Conservation (phyloP, 257 asterid species). For the Scutellaria minor region DNA sequence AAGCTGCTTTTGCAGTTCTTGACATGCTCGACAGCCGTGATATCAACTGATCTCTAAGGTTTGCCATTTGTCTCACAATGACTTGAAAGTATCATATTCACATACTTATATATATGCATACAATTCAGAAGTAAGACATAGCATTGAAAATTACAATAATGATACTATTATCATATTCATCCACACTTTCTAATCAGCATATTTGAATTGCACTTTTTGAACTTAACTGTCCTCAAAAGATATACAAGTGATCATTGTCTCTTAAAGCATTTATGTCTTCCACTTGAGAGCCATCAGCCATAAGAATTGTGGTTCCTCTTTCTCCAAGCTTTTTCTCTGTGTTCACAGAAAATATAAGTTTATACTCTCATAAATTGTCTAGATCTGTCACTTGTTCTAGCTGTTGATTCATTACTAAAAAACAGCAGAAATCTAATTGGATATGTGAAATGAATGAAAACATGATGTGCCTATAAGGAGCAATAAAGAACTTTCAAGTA, state of each 20-base stretch:
- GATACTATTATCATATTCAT: conserved; percentile 8
- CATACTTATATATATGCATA: conserved; percentile 25
- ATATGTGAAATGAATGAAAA: conserved; percentile 23
- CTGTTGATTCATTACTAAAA: conserved; percentile 22
- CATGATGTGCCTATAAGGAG: neutral
- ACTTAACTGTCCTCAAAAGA: conserved; percentile 46
- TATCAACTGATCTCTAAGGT: conserved; percentile 49
- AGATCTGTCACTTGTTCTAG: conserved; percentile 13
- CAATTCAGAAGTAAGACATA: conserved; percentile 24
- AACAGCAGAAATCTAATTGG: conserved; percentile 22
- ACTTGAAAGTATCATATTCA: conserved; percentile 28
- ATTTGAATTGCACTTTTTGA: conserved; percentile 26
- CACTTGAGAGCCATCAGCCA: conserved; percentile 73
- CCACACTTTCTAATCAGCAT: conserved; percentile 10
- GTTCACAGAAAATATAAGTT: conserved; percentile 33
- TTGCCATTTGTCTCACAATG: conserved; percentile 27
- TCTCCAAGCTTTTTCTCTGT: conserved; percentile 74
- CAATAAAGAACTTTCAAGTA: no score
- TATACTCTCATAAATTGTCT: conserved; percentile 10
- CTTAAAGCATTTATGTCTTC: conserved; percentile 71
- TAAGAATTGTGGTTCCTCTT: conserved; percentile 62
- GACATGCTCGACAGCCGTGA: conserved; percentile 65
- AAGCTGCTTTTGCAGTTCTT: conserved; percentile 81
- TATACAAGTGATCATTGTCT: conserved; percentile 85
- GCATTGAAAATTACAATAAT: conserved; percentile 7